Evolutionary conservation across 495 filamentous ascomycete genomes (phyloP), one percentile per base, ranked within the genome.

Genomic region (Cercophora samala): DNA sequence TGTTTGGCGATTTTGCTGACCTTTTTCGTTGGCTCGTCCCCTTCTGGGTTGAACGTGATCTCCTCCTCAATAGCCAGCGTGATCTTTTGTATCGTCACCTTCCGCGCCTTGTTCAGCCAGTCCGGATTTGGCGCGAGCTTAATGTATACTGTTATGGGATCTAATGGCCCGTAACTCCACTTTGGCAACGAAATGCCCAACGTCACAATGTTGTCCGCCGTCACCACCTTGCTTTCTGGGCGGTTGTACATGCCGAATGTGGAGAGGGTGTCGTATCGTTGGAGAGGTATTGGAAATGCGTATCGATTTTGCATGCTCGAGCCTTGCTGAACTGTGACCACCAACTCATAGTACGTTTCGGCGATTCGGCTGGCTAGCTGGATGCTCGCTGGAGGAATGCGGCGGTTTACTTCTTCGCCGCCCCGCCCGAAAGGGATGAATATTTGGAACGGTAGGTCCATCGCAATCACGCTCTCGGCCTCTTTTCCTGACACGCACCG

Each of bases 191-290:
- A 93, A 64, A 97, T 96, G 19, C 91, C 90, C 64, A 99, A 79
- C 18, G 92, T 96, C 54, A 99, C 93, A 63, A 98, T 79, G 74
- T 96, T 93, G 77, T 99, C 95, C 52, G 91, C 85, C 63, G 93
- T 89, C 62, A 85, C 85, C 68, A 96, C 91, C 60, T 91, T 91
- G 62, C 87, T 88, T 76, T 97, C 95, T 11, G 93, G 95, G 26
- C 93, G 89, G 79, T 98, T 97, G 80, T 97, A 99, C 95, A 99
- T 99, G 75, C 95, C 96, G 78, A 98, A 99, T 32, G 95, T 98
- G 23, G 93, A 97, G 29, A 99, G 82, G 3, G 93, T 99, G 77
- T 99, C 95, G 79, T 97, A 99, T 69, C 95, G 85, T 68, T 88
- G 85, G 68, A 99, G 87, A 15, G 95, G 96, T 1, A 98, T 91